phyloP scores from a whole-genome alignment of 202 grass and related monocot species.

The Sporobolus alterniflorus region DNA sequence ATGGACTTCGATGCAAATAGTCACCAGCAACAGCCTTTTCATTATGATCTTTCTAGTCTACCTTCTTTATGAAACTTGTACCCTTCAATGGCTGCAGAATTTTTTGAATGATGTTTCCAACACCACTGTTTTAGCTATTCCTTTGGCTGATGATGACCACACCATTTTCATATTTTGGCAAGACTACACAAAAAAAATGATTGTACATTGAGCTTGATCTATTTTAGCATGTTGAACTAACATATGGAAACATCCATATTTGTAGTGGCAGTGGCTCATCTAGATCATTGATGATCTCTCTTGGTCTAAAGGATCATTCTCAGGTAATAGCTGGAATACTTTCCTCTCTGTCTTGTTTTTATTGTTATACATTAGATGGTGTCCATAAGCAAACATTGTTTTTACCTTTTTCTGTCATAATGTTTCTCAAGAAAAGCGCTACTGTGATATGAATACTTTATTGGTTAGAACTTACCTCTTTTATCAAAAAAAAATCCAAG shows the following conservation, averaged over 20 bases:
- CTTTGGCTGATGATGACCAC: background rate
- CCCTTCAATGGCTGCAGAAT: background rate
- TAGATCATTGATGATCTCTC: constrained; percentile 66
- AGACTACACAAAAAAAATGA: background rate
- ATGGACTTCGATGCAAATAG: constrained; percentile 10
- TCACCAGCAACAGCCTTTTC: background rate
- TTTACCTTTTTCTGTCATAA: background rate
- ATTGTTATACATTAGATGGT: background rate
- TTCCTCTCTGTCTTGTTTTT: background rate
- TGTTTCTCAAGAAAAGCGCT: background rate
- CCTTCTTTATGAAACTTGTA: background rate
- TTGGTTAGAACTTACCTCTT: constrained; percentile 10
- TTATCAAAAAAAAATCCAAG: background rate
- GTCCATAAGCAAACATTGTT: background rate
- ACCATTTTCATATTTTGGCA: background rate
- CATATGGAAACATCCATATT: background rate
- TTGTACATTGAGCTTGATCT: background rate
- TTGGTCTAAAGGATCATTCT: constrained; percentile 96
- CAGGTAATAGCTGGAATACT: constrained; percentile 54
- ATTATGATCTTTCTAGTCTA: constrained; percentile 14
- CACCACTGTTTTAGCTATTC: background rate
- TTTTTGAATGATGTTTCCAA: background rate
- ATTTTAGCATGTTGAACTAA: background rate
- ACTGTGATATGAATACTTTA: background rate
- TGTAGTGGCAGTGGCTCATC: constrained; percentile 72